These are phyloP conservation scores for Galeopsis tetrahit DNA, from an alignment of 257 asterid species.

Conservation along the genomic window DNA sequence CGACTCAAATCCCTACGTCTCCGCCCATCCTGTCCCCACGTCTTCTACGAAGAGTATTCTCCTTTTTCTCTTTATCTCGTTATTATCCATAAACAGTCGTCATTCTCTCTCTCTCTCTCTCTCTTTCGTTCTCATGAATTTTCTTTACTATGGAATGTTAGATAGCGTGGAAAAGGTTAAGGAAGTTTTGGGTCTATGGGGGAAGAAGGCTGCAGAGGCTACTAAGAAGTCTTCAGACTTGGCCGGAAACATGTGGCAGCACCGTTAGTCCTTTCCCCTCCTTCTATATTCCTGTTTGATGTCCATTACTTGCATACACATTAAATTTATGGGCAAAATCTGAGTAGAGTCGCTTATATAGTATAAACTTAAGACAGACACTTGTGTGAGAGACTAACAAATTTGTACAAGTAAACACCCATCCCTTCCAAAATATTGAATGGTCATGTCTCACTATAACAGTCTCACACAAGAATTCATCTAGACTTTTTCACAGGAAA, in stretches of 20 bases:
- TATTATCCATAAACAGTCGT: background rate
- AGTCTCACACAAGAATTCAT: too few relatives aligned
- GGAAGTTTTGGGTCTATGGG: constrained; percentile 77
- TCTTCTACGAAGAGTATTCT: constrained; percentile 47
- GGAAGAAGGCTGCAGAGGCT: constrained; percentile 86
- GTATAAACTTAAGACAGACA: too few relatives aligned
- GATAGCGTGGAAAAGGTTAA: constrained; percentile 75
- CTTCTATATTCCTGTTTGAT: background rate
- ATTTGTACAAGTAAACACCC: too few relatives aligned
- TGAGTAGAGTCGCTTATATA: background rate
- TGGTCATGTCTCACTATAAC: too few relatives aligned
- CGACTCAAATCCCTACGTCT: constrained; percentile 81
- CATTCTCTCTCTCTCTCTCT: background rate
- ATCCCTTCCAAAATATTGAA: too few relatives aligned
- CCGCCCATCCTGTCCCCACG: constrained; percentile 55
- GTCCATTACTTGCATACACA: background rate
- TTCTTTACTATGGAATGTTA: constrained; percentile 28
- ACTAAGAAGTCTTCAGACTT: constrained; percentile 78
- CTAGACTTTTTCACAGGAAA: too few relatives aligned
- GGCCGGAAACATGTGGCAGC: constrained; percentile 97
- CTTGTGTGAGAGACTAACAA: too few relatives aligned
- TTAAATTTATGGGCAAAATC: background rate
- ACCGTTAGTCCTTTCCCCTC: constrained; percentile 54
- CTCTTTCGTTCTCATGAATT: background rate
- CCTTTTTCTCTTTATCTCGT: background rate